phyloP scores from a whole-genome alignment of 2,329 filamentous ascomycete species.

The Thielaviopsis ethacetica region DNA sequence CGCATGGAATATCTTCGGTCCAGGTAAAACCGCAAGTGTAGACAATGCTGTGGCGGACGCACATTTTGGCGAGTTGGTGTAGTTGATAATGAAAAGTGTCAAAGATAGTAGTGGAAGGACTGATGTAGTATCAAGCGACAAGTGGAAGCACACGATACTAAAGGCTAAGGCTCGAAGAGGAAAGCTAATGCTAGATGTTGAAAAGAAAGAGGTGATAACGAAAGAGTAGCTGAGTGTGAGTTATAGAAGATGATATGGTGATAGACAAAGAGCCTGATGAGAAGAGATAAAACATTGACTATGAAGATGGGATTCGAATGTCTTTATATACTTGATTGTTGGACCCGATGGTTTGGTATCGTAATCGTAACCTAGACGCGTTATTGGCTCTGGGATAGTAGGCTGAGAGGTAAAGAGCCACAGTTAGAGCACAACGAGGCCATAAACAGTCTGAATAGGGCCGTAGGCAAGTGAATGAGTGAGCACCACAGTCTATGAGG shows the following conservation, averaged over 20 bases:
- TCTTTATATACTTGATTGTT: constrained; percentile 9
- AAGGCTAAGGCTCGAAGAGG: no score
- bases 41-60: constrained; percentile 2
- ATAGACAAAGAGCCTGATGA: not conserved
- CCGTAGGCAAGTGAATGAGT: no score
- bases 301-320: not conserved
- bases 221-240: not conserved
- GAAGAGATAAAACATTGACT: not conserved
- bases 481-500: no score
- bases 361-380: not conserved
- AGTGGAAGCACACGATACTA: no score
- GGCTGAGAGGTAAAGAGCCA: not conserved
- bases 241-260: not conserved
- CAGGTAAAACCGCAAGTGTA: constrained; percentile 6
- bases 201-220: no score
- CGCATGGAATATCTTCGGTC: not conserved
- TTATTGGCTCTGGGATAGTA: not conserved
- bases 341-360: constrained; percentile 8
- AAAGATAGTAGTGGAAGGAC: not conserved
- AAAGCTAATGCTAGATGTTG: no score
- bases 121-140: no score
- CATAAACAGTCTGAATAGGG: no score
- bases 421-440: not conserved
- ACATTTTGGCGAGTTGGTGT: not conserved
- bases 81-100: not conserved